A percentile compares a stretch with the other conserved stretches of the same genome.
Conservation (phyloP, 768 basidiomycete species). For the Pulveroboletus sp. region DNA sequence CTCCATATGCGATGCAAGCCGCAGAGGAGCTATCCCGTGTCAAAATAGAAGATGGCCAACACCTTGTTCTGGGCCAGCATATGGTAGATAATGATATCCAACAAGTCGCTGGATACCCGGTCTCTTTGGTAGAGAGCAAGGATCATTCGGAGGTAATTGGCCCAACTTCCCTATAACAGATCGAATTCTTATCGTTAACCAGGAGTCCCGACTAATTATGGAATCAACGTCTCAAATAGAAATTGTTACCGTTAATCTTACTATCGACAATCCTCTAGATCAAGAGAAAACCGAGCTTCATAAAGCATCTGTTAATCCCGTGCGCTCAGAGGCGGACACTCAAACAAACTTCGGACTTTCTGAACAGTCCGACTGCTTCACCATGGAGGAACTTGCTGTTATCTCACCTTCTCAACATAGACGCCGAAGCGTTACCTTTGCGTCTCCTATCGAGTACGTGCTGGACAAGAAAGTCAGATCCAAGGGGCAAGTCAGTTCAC, state of each 20-base stretch:
- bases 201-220: conserved; percentile 8
- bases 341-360: background rate
- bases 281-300: background rate
- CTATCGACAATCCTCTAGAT: conserved; percentile 28
- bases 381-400: background rate
- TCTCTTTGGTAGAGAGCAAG: conserved; percentile 2
- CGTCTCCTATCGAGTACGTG: conserved; percentile 23
- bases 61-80: background rate
- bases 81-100: background rate
- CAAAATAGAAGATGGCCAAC: conserved; percentile 1
- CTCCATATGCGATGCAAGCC: background rate
- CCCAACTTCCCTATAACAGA: background rate
- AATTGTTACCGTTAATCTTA: conserved; percentile 42
- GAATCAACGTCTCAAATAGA: conserved; percentile 20
- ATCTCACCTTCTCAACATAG: conserved; percentile 5
- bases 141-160: conserved; percentile 9
- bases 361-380: background rate
- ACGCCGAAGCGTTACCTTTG: conserved; percentile 27
- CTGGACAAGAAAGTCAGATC: conserved; percentile 1
- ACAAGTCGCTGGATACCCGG: background rate
- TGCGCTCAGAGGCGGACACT: background rate
- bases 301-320: background rate
- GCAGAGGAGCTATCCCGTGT: background rate
- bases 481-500: background rate
- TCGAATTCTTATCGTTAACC: conserved; percentile 2